Base-by-base conservation (phyloP, 2,329 filamentous ascomycete species). In the Biscogniauxia sp. region DNA sequence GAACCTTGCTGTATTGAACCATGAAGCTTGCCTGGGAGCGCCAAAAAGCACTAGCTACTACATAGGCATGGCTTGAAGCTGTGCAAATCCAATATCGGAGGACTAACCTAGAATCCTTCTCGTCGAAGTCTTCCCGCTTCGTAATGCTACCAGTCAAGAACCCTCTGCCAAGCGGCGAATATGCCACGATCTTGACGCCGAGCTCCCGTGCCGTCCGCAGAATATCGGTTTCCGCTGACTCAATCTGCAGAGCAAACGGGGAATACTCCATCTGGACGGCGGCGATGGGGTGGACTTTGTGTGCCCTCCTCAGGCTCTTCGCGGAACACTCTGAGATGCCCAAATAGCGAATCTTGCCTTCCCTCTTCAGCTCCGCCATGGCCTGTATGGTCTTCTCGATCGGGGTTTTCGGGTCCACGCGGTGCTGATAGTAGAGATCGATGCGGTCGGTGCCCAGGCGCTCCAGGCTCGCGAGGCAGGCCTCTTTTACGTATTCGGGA, bases 191-290 rank as follows among this genome's bases (percentile, higher is more conserved):
- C 2, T 80, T 76, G 6, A 84, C 74, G 1, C 84, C 83, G 1
- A 87, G 76, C 66, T 86, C 82, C 26, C 81, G 76, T 15, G 77
- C 80, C 0, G 84, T 82, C 51, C 77, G 73, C 11, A 86, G 71
- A 37, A 86, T 69, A 19, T 76, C 74, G 7, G 78, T 80, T 7
- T 78, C 72, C 2, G 69, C 74, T 17, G 80, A 80, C 70, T 89
- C 86, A 63, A 89, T 84, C 61, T 85, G 78, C 45, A 89, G 77
- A 1, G 79, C 72, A 68, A 83, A 85, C 1, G 80, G 80, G 3
- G 75, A 78, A 68, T 80, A 83, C 69, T 85, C 82, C 55, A 84
- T 76, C 65, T 85, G 79, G 0, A 81, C 75, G 2, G 81, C 81
- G 13, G 77, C 71, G 60, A 85, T 79, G 7, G 77, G 81, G 61